Base-by-base conservation (phyloP, 192 early-diverging fungal species). In the Coemansia sp. region DNA sequence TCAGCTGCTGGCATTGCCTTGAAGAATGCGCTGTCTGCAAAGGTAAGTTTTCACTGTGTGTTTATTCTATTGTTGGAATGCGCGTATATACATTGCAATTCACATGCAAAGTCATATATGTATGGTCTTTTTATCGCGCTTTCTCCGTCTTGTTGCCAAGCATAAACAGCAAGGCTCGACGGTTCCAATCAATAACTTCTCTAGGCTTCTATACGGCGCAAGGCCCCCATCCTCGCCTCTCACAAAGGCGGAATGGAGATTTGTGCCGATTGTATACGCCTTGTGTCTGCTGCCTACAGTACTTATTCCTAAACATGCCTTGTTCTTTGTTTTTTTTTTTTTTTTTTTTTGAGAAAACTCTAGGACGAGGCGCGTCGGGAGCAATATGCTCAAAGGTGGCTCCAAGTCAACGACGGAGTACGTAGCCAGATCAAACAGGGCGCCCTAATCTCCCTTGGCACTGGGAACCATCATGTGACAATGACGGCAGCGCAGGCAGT, bases 1-100 rank as follows among this genome's bases (percentile, higher is more conserved):
- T 84, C 84, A 36, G 88, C 92, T 20, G 95, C 96, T 36, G 97
- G 94, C 81, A 79, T 99, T 65, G 91, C 91, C 47, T 82, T 99
- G 70, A 99, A 99, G 89, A 99, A 99, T 81, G 83, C 93, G 50
- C 80, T 99, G 67, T 84, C 87, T 9, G 92, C 57, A 60, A 60
- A 60, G 57, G 57, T 60, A 60, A 1, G 57, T 18, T 15, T 38
- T 33, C 57, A n/a, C 27, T 31, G 55, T 15, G 16, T 33, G 15
- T 15, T 24, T 29, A 41, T 64, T 12, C 8, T 49, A 12, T 27
- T 6, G 39, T 58, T 65, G 36, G 36, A 38, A 38, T 65, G 13
- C 38, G 16, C 12, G 2, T 57, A 18, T 18, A 18, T 57, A 18
- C 15, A 18, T 47, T 15, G 18, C 44, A 47, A n/a, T 47, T 47